Base-by-base conservation (phyloP, 2,329 filamentous ascomycete species). In the Neonectria hederae region DNA sequence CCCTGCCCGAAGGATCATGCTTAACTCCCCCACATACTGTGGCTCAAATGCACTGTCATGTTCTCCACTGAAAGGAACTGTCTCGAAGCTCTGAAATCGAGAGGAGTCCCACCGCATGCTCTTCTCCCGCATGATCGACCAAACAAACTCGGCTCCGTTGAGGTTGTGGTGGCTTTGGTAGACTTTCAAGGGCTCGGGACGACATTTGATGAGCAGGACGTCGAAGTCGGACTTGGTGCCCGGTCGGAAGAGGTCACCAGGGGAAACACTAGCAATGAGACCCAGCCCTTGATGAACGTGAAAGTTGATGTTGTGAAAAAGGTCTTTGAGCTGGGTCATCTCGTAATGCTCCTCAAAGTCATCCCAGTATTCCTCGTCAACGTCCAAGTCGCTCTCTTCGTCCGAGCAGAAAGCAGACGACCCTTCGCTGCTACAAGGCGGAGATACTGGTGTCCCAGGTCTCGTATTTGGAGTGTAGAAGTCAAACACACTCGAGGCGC, bases 41-140 rank as follows among this genome's bases (percentile, higher is more conserved):
- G 69, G 68, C 63, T 67, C 62, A 52, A 72, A 72, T 10, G 70
- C 70, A 7, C 69, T 60, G 51, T 72, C 69, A 54, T 72, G 70
- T 13, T 71, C 63, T 8, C 69, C 70, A 48, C 69, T 69, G 32
- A 72, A 72, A 2, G 70, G 67, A 26, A 69, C 63, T 21, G 62
- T 63, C 53, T 65, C 46, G 24, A 72, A 72, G 43, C 59, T 69
- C 32, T 58, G 51, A 35, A 72, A 72, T 26, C 62, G 69, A 24
- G 48, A 52, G 6, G 62, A 40, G 19, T 72, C 60, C 70, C 70
- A 72, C 5, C 66, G 64, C 70, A 72, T 72, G 49, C 55, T 58
- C 40, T 53, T 40, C 38, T 72, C 69, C 24, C 61, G 56, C 69
- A 71, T 72, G 24, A 71, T 62, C 19, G 52, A 57, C 48, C 64